phyloP scores from a whole-genome alignment of 441 rosid genomes.

The Macaranga tanarius region DNA sequence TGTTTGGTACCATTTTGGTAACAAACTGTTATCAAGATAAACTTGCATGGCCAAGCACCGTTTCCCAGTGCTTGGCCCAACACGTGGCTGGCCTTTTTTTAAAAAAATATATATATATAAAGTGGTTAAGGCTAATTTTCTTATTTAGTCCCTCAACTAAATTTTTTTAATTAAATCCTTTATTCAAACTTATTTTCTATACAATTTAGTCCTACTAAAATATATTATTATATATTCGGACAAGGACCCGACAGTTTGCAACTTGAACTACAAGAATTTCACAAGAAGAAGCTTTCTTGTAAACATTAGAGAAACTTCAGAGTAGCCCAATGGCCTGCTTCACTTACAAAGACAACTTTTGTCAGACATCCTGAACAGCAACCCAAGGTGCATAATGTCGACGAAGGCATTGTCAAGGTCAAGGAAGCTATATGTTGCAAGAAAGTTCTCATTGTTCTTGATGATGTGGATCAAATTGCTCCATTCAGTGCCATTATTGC shows the following conservation, averaged over 20 bases:
- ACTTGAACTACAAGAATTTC: constrained; percentile 16
- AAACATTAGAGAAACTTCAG: constrained; percentile 18
- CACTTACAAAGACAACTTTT: constrained; percentile 15
- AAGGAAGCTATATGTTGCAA: constrained; percentile 9
- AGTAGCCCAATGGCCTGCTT: constrained; percentile 6
- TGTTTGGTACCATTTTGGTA: too few relatives aligned
- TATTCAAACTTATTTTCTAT: too few relatives aligned
- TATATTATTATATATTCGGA: too few relatives aligned
- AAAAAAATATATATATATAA: too few relatives aligned
- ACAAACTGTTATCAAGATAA: too few relatives aligned
- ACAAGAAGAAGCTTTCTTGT: constrained; percentile 14
- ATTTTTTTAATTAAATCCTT: too few relatives aligned
- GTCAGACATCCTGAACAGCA: constrained; percentile 4
- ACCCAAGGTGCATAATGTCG: constrained; percentile 10
- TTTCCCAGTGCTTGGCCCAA: too few relatives aligned
- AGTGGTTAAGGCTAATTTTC: too few relatives aligned
- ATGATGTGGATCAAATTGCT: constrained; percentile 19
- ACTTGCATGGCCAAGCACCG: too few relatives aligned
- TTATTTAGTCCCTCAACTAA: too few relatives aligned
- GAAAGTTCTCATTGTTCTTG: constrained; percentile 17
- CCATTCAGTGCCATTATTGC: constrained; percentile 14
- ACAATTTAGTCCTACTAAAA: too few relatives aligned
- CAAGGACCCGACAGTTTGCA: constrained; percentile 8
- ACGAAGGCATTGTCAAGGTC: constrained; percentile 16
- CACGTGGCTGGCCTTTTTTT: too few relatives aligned